A percentile compares a stretch with the other conserved stretches of the same genome.
Evolutionary conservation across 441 rosid species (phyloP).

Genomic region (Oxalis stricta): DNA sequence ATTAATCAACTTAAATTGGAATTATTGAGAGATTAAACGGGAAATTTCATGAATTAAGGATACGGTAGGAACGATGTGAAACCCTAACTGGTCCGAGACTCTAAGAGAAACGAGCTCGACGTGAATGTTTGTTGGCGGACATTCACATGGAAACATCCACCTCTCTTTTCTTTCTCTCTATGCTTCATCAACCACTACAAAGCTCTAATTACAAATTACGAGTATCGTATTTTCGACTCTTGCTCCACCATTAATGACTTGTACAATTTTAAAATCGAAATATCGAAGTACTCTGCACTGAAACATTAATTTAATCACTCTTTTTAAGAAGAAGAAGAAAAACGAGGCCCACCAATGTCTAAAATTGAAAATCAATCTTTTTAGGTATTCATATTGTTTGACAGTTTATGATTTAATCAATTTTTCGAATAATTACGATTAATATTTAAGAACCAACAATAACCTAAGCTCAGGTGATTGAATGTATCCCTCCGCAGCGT

Average conservation of each 20-base stretch:
- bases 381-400: no score
- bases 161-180: not conserved
- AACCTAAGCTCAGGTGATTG: no score
- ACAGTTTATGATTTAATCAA: no score
- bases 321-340: no score
- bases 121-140: conserved; percentile 57
- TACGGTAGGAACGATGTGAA: conserved; percentile 20
- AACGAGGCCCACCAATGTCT: no score
- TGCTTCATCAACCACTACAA: conserved; percentile 1
- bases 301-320: conserved; percentile 1
- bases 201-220: conserved; percentile 2
- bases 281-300: conserved; percentile 2
- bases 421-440: no score
- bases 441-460: no score
- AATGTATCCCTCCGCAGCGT: no score
- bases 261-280: not conserved
- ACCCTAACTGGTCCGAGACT: conserved; percentile 27
- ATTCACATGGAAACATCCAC: conserved; percentile 34
- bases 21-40: conserved; percentile 1
- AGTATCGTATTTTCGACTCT: conserved; percentile 2
- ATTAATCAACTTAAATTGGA: not conserved
- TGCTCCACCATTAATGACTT: not conserved
- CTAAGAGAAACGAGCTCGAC: conserved; percentile 27
- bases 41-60: conserved; percentile 15
- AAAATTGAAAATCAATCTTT: no score